These are phyloP conservation scores for Leccinum ochraceum DNA, from an alignment of 768 basidiomycete species.

Conservation along the genomic window DNA sequence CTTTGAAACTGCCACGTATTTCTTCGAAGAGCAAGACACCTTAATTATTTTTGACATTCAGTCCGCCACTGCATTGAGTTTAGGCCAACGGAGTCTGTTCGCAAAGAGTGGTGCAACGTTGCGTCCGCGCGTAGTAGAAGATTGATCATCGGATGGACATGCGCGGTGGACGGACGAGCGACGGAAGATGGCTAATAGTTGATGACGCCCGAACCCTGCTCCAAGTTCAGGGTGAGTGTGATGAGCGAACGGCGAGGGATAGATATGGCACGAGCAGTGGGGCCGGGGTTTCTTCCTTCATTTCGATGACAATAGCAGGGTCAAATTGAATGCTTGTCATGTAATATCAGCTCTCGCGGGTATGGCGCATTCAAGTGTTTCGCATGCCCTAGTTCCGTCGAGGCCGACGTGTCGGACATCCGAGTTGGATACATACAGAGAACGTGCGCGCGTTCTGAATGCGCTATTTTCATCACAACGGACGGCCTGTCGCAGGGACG, in stretches of 20 bases:
- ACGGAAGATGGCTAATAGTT: constrained; percentile 11
- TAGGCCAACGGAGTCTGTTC: constrained; percentile 11
- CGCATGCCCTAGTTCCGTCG: constrained; percentile 2
- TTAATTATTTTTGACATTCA: background rate
- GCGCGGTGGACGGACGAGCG: constrained; percentile 14
- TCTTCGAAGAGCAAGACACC: constrained; percentile 1
- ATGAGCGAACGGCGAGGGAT: constrained; percentile 11
- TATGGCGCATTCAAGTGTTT: background rate
- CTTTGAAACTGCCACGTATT: constrained; percentile 9
- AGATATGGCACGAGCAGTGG: constrained; percentile 8
- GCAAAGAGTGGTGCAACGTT: constrained; percentile 25
- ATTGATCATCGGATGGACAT: constrained; percentile 27
- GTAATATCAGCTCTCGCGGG: constrained; percentile 7
- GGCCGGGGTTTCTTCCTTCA: constrained; percentile 21
- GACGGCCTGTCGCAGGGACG: background rate
- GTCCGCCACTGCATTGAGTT: constrained; percentile 4
- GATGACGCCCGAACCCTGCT: constrained; percentile 2
- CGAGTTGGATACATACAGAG: background rate
- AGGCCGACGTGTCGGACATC: background rate
- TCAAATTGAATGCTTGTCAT: constrained; percentile 1
- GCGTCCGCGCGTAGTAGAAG: constrained; percentile 24
- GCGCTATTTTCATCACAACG: constrained; percentile 2
- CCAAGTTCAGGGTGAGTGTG: constrained; percentile 20
- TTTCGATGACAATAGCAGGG: constrained; percentile 4
- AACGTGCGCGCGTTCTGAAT: background rate